Evolutionary conservation across 768 basidiomycete genomes (phyloP).

Genomic region (Naematelia encephala): DNA sequence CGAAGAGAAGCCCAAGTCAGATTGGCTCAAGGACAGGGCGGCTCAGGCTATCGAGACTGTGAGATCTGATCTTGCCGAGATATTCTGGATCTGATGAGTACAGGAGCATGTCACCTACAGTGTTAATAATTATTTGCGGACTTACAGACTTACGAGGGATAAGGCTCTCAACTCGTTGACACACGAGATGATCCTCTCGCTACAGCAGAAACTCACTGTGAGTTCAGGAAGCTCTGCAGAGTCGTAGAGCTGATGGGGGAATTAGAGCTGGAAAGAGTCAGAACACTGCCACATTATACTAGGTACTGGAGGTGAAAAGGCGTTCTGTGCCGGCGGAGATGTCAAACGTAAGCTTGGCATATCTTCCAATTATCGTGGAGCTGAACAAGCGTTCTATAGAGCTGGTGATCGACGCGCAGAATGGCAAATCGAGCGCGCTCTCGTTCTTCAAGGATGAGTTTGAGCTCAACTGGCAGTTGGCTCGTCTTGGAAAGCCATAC

Average conservation of each 20-base stretch:
- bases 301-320: constrained; percentile 57
- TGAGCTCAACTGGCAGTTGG: constrained; percentile 44
- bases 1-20: not conserved
- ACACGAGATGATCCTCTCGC: constrained; percentile 67
- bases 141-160: constrained; percentile 75
- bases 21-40: not conserved
- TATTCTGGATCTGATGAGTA: not conserved
- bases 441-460: constrained; percentile 86
- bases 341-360: constrained; percentile 70
- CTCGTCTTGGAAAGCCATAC: constrained; percentile 78
- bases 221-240: constrained; percentile 19
- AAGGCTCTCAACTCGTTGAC: constrained; percentile 78
- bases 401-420: constrained; percentile 34
- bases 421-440: constrained; percentile 50
- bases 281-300: constrained; percentile 43
- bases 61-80: too few species aligned
- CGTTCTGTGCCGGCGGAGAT: constrained; percentile 94
- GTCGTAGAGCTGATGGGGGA: not conserved
- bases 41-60: not conserved
- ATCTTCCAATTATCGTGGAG: constrained; percentile 1
- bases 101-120: not conserved
- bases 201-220: constrained; percentile 75
- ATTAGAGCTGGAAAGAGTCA: constrained; percentile 40
- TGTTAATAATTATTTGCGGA: constrained; percentile 50
- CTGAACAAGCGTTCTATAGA: constrained; percentile 19